Evolutionary conservation across 2,329 filamentous ascomycete genomes (phyloP), one percentile per base, ranked within the genome.

Genomic region (Aspergillus sp.): DNA sequence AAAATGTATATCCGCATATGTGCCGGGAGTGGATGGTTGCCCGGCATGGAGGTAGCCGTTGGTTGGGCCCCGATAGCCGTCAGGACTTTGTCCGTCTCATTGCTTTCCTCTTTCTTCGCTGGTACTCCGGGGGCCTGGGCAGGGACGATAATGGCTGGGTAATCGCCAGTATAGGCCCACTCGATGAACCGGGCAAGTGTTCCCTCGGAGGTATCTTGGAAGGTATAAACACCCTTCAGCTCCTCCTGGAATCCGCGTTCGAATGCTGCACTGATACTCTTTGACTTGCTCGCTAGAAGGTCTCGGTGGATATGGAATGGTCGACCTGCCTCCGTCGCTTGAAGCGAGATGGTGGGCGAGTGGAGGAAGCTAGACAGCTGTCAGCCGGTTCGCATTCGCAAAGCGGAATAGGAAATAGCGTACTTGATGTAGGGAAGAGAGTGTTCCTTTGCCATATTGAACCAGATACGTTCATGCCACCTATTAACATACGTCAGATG

Each of bases 1-100:
- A 65, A 65, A 25, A 65, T 54, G 31, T 65, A 65, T 25, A 65
- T 53, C 8, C 57, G 57, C 46, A 65, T 34, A 30, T 65, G 57
- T 9, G 41, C 41, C 28, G 63, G 57, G 11, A 63, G 50, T 17
- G 54, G 61, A 41, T 65, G 63, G 43, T 59, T 57, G 28, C 57
- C 57, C 23, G 15, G 50, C 2, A 47, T 60, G 19, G 56, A 49
- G 15, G 60, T 52, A 22, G 41, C 9, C 15, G 31, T 5, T 38
- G 31, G 31, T 13, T 38, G 31, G 3, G 6, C 31, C 7, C 31
- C 31, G 8, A 38, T 8, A 38, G 31, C 31, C 15, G 31, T 8
- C 6, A 38, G 15, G 1, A 11, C 6, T 8, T 13, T 34, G 8
- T 38, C 9, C 2, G 31, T 38, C 31, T 38, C 31, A 38, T 38